Evolutionary conservation across 345 rosid genomes (phyloP), one percentile per base, ranked within the genome.

Genomic region (Boechera stricta): DNA sequence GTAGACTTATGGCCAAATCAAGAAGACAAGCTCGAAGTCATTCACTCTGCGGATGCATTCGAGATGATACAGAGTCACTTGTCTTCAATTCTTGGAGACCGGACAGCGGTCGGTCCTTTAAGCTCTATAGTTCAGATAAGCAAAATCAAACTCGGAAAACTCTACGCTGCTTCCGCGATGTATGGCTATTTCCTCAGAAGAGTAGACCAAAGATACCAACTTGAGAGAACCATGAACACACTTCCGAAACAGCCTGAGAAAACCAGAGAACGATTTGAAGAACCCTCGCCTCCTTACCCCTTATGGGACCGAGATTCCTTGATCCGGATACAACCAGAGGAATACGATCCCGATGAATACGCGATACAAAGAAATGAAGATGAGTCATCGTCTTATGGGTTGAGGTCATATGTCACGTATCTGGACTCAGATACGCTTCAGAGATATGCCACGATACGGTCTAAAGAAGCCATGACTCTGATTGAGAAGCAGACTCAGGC

Each of bases 1-100:
- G 85, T 94, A 58, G 97, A 89, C 87, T 86, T 87, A 78, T 94
- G 98, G 97, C 97, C 97, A 21, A 92, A 92, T 73, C 97, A 94
- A 84, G 97, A 92, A 79, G 82, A 85, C 57, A 89, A 94, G 75
- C 84, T 92, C 7, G 95, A 89, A 85, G 85, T 89, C 7, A 88
- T 92, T 77, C 98, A 94, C 80, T 94, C 98, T 13, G 71, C 90
- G 9, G 98, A 94, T 84, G 98, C 96, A 13, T 89, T 88, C 47
- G 97, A 94, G 78, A 90, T 94, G 98, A 94, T 92, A 78, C 92
- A 86, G 73, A 88, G 88, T 82, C 97, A 94, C 82, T 74, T 92
- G 57, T 80, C 97, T 74, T 84, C 88, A 9, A 89, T 92, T 48
- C 87, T 90, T 10, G 97, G 97, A 67, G 97, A 92, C 13, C 57